These are phyloP conservation scores for Chrysoporthe austroafricana DNA, from an alignment of 2,329 filamentous ascomycete genomes.

Conservation along the genomic window DNA sequence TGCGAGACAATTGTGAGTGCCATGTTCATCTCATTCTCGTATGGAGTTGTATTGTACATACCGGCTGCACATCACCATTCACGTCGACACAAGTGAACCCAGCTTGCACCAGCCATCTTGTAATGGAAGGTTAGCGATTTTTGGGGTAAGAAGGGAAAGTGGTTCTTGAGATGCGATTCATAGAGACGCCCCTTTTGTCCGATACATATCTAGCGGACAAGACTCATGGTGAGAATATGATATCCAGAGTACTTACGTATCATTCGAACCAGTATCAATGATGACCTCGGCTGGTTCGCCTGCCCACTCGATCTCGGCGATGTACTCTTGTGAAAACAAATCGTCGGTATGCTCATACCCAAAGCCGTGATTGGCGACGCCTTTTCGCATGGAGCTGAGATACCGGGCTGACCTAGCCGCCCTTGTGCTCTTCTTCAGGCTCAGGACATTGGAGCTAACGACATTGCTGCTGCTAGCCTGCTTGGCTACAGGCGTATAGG, in stretches of 20 bases:
- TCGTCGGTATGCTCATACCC: conserved; percentile 9
- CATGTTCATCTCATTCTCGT: too few relatives aligned
- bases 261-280: conserved; percentile 25
- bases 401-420: conserved; percentile 21
- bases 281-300: conserved; percentile 16
- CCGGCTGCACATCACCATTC: conserved; percentile 1
- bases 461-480: conserved; percentile 15
- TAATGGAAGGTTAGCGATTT: background rate
- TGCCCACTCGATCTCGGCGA: conserved; percentile 18
- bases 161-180: too few relatives aligned
- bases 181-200: background rate
- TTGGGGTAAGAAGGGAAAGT: background rate
- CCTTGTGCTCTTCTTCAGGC: conserved; percentile 10
- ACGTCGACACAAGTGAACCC: conserved; percentile 24
- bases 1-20: background rate
- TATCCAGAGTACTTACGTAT: conserved; percentile 6
- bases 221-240: background rate
- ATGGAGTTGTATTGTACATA: background rate
- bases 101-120: conserved; percentile 21
- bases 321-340: conserved; percentile 16
- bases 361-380: background rate
- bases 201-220: background rate
- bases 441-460: conserved; percentile 16
- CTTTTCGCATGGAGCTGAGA: conserved; percentile 3
- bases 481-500: conserved; percentile 7